Conservation (phyloP, 768 basidiomycete species). For the Trametes cinnabarina region DNA sequence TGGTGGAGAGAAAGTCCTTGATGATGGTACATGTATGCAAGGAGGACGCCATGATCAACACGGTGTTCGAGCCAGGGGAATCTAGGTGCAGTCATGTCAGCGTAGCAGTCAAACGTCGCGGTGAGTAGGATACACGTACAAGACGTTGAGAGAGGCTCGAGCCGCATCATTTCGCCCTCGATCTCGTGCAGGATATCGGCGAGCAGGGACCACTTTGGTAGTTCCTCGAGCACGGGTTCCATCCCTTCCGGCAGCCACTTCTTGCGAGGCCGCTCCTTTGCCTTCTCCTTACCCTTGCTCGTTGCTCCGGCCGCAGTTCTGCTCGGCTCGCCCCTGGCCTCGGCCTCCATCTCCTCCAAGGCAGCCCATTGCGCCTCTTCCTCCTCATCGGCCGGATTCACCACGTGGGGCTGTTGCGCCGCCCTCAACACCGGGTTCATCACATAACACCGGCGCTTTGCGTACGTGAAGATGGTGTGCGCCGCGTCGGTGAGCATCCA, state of each 20-base stretch:
- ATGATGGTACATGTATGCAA: constrained; percentile 70
- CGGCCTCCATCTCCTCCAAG: constrained; percentile 57
- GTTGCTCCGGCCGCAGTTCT: background rate
- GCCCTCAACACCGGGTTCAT: constrained; percentile 36
- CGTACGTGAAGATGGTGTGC: constrained; percentile 76
- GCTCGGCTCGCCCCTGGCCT: constrained; percentile 4
- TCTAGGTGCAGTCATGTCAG: constrained; percentile 12
- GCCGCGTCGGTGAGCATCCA: constrained; percentile 95
- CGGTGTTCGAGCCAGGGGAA: constrained; percentile 63
- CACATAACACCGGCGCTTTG: constrained; percentile 79
- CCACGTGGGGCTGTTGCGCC: constrained; percentile 20
- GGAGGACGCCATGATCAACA: constrained; percentile 88
- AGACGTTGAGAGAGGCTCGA: constrained; percentile 39
- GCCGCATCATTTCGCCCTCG: constrained; percentile 77
- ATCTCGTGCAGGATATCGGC: constrained; percentile 87
- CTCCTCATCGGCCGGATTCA: constrained; percentile 49
- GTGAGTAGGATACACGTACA: constrained; percentile 23
- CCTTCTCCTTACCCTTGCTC: constrained; percentile 3
- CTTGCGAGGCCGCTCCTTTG: constrained; percentile 19
- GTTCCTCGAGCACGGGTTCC: constrained; percentile 87
- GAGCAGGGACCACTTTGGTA: constrained; percentile 90
- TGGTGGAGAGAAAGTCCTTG: constrained; percentile 72
- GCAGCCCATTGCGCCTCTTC: constrained; percentile 80
- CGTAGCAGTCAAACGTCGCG: background rate
- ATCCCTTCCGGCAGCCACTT: constrained; percentile 75